These are phyloP conservation scores for Cordyceps cicadae DNA, from an alignment of 2,329 filamentous ascomycete genomes.

Conservation along the genomic window DNA sequence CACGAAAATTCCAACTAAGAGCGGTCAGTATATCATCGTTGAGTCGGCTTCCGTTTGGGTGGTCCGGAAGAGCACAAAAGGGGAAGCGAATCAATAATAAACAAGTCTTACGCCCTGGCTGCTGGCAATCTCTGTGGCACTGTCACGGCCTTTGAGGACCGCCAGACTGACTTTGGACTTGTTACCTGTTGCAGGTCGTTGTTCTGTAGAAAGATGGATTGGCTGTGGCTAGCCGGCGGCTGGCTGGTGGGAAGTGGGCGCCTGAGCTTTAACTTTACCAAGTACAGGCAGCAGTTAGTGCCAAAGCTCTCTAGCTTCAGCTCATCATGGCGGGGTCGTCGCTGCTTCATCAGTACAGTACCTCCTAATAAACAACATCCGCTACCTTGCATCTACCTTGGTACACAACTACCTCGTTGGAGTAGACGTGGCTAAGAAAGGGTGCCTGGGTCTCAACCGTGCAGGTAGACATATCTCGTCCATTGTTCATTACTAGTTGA, in stretches of 20 bases:
- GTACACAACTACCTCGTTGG: too few relatives aligned
- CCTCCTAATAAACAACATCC: too few relatives aligned
- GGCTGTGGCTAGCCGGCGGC: conserved; percentile 6
- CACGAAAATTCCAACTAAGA: neutral
- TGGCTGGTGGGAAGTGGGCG: neutral
- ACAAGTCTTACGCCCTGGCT: neutral
- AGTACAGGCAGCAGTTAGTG: too few relatives aligned
- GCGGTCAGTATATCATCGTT: neutral
- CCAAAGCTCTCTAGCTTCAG: too few relatives aligned
- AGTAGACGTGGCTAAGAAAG: too few relatives aligned
- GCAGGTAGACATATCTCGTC: too few relatives aligned
- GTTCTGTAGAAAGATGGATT: conserved; percentile 6
- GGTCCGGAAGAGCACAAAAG: neutral
- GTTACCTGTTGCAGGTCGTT: neutral
- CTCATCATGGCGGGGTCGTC: too few relatives aligned
- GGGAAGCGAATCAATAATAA: neutral
- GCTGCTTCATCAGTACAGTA: too few relatives aligned
- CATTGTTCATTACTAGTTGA: neutral
- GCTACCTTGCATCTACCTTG: too few relatives aligned
- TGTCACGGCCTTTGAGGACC: neutral
- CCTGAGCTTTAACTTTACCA: too few relatives aligned
- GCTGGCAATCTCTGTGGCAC: neutral
- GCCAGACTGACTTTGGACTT: too few relatives aligned
- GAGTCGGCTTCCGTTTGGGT: neutral
- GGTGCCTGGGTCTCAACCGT: too few relatives aligned